Conservation (phyloP, 768 basidiomycete genomes). For the Xerocomellus intermedius region DNA sequence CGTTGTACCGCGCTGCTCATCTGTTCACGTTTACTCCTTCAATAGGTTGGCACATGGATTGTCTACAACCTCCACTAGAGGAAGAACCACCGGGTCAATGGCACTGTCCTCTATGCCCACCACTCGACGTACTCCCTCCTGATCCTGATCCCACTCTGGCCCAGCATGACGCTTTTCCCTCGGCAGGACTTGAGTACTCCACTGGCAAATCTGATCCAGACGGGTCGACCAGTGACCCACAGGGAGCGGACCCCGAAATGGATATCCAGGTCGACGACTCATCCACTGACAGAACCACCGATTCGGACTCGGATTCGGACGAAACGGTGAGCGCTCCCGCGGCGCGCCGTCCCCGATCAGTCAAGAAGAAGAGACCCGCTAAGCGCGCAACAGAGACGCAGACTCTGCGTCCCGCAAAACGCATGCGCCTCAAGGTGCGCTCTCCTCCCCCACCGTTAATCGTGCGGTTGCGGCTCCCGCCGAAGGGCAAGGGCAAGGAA, state of each 20-base stretch:
- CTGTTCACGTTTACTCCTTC: background rate
- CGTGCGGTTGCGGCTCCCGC: slow-evolving; percentile 55
- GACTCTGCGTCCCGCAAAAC: slow-evolving; percentile 39
- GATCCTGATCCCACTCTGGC: background rate
- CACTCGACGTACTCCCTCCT: slow-evolving; percentile 20
- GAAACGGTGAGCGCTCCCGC: slow-evolving; percentile 16
- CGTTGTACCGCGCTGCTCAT: slow-evolving; percentile 5
- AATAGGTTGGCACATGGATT: slow-evolving; percentile 83
- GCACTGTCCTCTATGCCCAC: slow-evolving; percentile 68
- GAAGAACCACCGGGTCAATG: slow-evolving; percentile 74
- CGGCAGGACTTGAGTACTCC: slow-evolving; percentile 25
- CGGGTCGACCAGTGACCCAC: slow-evolving; percentile 28
- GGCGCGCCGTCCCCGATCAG: slow-evolving; percentile 11
- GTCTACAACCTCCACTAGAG: slow-evolving; percentile 68
- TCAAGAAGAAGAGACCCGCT: slow-evolving; percentile 32
- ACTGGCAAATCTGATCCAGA: slow-evolving; percentile 24
- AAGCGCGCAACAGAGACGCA: slow-evolving; percentile 24
- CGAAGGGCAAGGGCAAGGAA: slow-evolving; percentile 68
- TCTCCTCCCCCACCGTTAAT: slow-evolving; percentile 36
- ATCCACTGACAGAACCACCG: slow-evolving; percentile 34
- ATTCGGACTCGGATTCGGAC: slow-evolving; percentile 33
- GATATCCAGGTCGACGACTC: slow-evolving; percentile 37
- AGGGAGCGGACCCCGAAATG: slow-evolving; percentile 27
- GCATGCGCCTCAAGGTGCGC: slow-evolving; percentile 45
- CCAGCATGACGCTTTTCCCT: slow-evolving; percentile 45